Base-by-base conservation (phyloP, 2,329 filamentous ascomycete species). In the Cryoendolithus antarcticus region DNA sequence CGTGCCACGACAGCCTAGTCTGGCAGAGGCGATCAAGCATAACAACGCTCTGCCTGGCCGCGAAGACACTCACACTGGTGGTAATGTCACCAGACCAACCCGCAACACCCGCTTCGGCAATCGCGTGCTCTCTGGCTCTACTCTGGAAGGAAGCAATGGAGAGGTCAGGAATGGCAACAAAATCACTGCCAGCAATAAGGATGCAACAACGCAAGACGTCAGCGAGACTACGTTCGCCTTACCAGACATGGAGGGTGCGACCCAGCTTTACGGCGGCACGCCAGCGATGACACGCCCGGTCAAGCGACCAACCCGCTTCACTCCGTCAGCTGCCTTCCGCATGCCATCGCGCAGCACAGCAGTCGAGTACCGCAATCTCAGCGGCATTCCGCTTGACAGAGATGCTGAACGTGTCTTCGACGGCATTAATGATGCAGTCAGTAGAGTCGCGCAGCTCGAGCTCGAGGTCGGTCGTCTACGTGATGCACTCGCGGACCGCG, bases 391-490 rank as follows among this genome's bases (percentile, higher is more conserved):
- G 0, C 65, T 78, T 34, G 75, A 75, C 0, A 65, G 71, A 9
- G 74, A 80, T 35, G 76, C 80, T 46, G 76, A 79, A 54, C 70
- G 70, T 2, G 68, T 80, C 35, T 76, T 75, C 49, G 65, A 72
- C n/a, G 74, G 73, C 8, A 60, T 80, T 10, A 67, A 75, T 38
- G 58, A 74, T 11, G 57, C 78, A 8, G 68, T 76, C 46, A 72
- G 75, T 32, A 74, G 72, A 50, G 66, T 77, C 31, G 60, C 66
- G 0, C 63, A 71, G 36, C 61, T 79, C 34, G 74, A 80, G 49
- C 58, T 62, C 38, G 70, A 72, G 44, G 74, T 73, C 40, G 65
- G 64, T 5, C 24, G 24, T 8, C 24, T 27, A 7, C 24, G 24
- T 3, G 69, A 73, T 32, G 55, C 67, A 11, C 67, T 72, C 44